These are phyloP conservation scores for Stemphylium vesicarium DNA, from an alignment of 2,329 filamentous ascomycete species.

Conservation along the genomic window DNA sequence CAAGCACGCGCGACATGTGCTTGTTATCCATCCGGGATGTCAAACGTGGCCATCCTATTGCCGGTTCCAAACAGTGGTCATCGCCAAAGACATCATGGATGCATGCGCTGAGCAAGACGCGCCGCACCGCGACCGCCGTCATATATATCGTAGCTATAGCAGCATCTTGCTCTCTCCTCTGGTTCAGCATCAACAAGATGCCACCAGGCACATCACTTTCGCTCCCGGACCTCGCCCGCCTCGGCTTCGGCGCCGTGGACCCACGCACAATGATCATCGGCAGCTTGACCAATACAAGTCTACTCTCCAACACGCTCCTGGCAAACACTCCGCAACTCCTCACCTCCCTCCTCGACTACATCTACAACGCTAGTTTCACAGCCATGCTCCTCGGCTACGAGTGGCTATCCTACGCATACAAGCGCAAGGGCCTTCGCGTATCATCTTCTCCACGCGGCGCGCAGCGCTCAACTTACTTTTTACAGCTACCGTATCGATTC, in stretches of 20 bases:
- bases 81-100: not conserved
- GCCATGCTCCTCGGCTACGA: constrained; percentile 56
- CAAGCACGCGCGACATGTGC: not conserved
- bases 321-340: constrained; percentile 57
- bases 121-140: not conserved
- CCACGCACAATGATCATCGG: not conserved
- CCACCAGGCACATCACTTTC: not conserved
- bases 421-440: constrained; percentile 46
- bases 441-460: constrained; percentile 31
- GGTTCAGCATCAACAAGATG: not conserved
- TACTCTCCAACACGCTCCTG: constrained; percentile 38
- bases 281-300: not conserved
- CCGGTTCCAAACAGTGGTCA: not conserved
- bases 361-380: constrained; percentile 55
- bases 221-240: not conserved
- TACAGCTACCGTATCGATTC: not conserved
- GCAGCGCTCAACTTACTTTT: constrained; percentile 35
- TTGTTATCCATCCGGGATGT: not conserved
- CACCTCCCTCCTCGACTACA: constrained; percentile 54
- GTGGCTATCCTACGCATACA: constrained; percentile 50
- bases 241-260: not conserved
- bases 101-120: not conserved
- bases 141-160: not conserved
- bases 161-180: not conserved
- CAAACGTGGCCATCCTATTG: not conserved